phyloP scores from a whole-genome alignment of 495 filamentous ascomycete species.

The Lichenothelia convexa region DNA sequence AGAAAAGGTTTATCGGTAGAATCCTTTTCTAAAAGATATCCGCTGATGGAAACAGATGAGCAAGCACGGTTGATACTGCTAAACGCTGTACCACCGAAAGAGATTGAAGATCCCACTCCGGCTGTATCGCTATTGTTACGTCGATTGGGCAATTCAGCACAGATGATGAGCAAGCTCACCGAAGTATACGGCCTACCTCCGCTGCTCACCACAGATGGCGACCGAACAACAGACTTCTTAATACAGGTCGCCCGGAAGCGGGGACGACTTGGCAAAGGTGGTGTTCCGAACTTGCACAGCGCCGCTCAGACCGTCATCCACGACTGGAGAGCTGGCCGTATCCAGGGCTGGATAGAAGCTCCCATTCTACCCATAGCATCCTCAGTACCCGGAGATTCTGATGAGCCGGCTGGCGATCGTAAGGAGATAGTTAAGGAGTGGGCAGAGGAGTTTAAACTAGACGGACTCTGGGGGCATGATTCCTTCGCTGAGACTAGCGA shows the following conservation, averaged over 20 bases:
- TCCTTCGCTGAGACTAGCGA: no score
- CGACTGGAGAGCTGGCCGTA: constrained; percentile 89
- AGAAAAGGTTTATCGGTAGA: no score
- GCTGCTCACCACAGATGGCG: constrained; percentile 46
- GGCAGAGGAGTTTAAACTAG: constrained; percentile 90
- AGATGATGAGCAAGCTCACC: constrained; percentile 55
- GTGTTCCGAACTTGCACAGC: constrained; percentile 69
- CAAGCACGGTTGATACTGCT: constrained; percentile 74
- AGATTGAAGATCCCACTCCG: constrained; percentile 78
- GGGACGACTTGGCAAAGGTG: constrained; percentile 73
- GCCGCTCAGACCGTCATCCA: constrained; percentile 85
- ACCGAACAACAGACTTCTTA: constrained; percentile 79
- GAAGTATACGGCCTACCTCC: constrained; percentile 66
- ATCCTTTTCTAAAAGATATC: no score
- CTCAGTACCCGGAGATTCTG: constrained; percentile 14
- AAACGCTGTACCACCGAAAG: constrained; percentile 81
- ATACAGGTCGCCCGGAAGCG: constrained; percentile 87
- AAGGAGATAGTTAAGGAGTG: constrained; percentile 83
- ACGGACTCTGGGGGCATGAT: constrained; percentile 79
- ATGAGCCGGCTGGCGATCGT: constrained; percentile 36
- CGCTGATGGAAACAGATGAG: no score
- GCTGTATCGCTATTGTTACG: constrained; percentile 67
- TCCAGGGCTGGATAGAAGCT: constrained; percentile 78
- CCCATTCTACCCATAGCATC: constrained; percentile 35
- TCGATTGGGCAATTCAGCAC: constrained; percentile 52